Evolutionary conservation across 192 early-diverging fungal species (phyloP).

Genomic region (Rhizoclosmatium sp.): DNA sequence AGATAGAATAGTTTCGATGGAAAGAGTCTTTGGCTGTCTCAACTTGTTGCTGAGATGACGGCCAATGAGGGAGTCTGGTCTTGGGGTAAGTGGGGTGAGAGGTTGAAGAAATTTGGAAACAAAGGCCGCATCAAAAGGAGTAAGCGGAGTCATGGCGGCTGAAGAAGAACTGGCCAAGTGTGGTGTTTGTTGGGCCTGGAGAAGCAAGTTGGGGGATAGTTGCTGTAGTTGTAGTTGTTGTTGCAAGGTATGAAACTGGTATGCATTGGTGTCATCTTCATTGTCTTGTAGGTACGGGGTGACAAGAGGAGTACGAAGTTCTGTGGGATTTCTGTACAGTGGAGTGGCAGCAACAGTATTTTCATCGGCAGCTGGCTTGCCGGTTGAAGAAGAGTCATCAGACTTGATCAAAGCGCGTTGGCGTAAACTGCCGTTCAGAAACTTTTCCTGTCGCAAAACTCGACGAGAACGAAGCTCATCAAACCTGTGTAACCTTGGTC

Average conservation of each 20-base stretch:
- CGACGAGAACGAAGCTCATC: constrained; percentile 77
- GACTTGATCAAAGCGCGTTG: constrained; percentile 38
- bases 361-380: not conserved
- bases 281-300: not conserved
- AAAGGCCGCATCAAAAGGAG: not conserved
- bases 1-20: constrained; percentile 47
- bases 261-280: not conserved
- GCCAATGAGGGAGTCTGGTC: constrained; percentile 1
- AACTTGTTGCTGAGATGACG: not conserved
- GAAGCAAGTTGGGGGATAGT: not conserved
- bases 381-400: not conserved
- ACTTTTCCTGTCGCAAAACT: constrained; percentile 77
- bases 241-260: not conserved
- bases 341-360: not conserved
- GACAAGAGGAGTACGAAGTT: no score
- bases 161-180: not conserved
- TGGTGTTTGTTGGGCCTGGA: not conserved
- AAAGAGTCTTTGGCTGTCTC: constrained; percentile 14
- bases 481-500: constrained; percentile 43
- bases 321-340: no score
- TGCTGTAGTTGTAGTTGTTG: constrained; percentile 33
- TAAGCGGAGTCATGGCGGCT: not conserved
- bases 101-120: not conserved
- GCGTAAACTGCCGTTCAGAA: constrained; percentile 61
- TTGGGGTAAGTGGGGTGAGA: not conserved